Evolutionary conservation across 805 yeast genomes (phyloP), one percentile per base, ranked within the genome.

Genomic region (Phaffomyces opuntiae): DNA sequence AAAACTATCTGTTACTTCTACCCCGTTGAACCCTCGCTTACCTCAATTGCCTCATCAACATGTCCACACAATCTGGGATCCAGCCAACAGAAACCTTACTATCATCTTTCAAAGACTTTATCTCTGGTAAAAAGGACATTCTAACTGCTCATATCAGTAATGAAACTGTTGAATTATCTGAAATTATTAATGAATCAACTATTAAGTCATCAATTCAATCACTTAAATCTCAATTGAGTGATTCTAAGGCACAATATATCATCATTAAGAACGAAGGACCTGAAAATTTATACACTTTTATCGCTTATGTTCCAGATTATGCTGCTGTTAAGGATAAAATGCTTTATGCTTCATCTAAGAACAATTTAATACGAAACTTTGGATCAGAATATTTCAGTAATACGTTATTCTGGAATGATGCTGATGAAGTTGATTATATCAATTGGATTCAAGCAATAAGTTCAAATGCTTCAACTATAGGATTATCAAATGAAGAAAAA

Each of bases 291-390:
- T 70, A 67, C 49, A 73, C 78, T 4, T 89, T 91, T 55, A 75
- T 89, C 39, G 80, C 93, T 19, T 90, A 74, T 66, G 90, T 91
- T 44, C 97, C 99, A 0, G 97, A 91, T 61, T 64, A 64, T 42
- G 86, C 96, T 9, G 80, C 82, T 3, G 90, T 91, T 35, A 76
- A 89, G 47, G 73, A 76, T 46, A 93, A 91, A 63, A 93, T 93
- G 97, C 71, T 93, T 41, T 93, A 90, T 62, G 98, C 98, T 5
- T 87, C 96, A 3, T 81, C 95, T 11, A 87, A 87, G 50, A 83
- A 79, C 61, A 79, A 93, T 1, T 64, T 93, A 34, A 66, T 86
- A 46, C 78, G 85, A 53, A 82, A 83, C 50, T 70, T 91, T 36
- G 96, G 96, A 9, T 74, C 69, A 1, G 68, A 67, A 42, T 53